Evolutionary conservation across 2,329 filamentous ascomycete species (phyloP), one percentile per base, ranked within the genome.

Genomic region (Penicillium sclerotiorum): DNA sequence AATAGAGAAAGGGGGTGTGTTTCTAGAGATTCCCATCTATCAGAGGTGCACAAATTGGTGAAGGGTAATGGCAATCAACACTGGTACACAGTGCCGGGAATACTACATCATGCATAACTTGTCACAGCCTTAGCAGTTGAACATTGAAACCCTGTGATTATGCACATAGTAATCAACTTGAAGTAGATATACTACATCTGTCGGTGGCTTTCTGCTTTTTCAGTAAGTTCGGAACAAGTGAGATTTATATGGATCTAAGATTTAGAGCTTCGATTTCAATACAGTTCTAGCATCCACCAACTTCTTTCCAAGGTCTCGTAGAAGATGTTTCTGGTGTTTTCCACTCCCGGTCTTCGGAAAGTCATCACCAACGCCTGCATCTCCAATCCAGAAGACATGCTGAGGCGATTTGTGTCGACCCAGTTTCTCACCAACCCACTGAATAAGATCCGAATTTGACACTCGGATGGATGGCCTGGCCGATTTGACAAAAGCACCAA

Each of bases 311-410:
- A 69, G 67, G 45, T 75, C 80, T 55, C 73, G 68, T 58, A 85
- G 56, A 9, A 85, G 60, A 50, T 81, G 61, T 47, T 87, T 87
- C 63, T 83, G 79, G 51, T 87, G 79, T 71, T 87, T 87, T 4
- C 85, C 84, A 61, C 84, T 87, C 1, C 84, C 85, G 5, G 85
- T 87, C 65, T 86, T 73, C 5, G 85, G 85, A 23, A 85, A 83
- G 78, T 20, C 61, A 12, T 36, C 46, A 1, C 51, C 52, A 17
- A 85, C 76, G 9, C 76, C 78, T 9, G 75, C 75, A 53, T 80
- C 70, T 0, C 87, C 88, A 11, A 91, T 73, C 86, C 87, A 90
- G 63, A 90, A 89, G 18, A 90, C 65, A 65, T 89, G 80, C 2
- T 79, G 73, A 0, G 88, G 87, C 2, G 84, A 81, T 54, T 87